Percentiles rank a stretch among this genome's conserved stretches.
Evolutionary conservation across 2,329 filamentous ascomycete species (phyloP).

Genomic region (Fusarium caatingaense): DNA sequence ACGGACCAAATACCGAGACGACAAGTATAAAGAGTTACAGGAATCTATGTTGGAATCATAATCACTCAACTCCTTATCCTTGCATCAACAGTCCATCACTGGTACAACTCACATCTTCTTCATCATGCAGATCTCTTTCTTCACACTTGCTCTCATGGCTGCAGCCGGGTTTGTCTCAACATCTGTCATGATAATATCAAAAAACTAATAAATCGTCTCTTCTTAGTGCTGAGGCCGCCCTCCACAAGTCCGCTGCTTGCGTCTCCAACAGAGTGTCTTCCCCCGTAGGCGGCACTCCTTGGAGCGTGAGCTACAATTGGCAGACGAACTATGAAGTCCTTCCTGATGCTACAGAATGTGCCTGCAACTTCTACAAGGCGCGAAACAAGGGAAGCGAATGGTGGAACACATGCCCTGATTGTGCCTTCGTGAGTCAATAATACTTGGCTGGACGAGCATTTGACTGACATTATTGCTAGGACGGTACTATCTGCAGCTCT

Average conservation of each 20-base stretch:
- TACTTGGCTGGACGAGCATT: too few relatives aligned
- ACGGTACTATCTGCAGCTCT: neutral
- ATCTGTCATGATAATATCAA: too few relatives aligned
- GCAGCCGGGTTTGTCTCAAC: neutral
- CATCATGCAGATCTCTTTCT: neutral
- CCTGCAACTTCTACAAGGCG: neutral
- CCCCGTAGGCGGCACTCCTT: neutral
- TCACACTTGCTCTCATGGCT: neutral
- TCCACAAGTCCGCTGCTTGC: neutral
- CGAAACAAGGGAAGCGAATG: neutral
- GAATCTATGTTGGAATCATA: neutral
- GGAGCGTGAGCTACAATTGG: conserved; percentile 1
- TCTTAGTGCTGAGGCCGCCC: neutral
- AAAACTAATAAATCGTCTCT: neutral
- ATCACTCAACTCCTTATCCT: too few relatives aligned
- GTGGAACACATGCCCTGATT: neutral
- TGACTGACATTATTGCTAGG: neutral
- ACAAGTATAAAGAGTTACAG: neutral
- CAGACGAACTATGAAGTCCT: neutral
- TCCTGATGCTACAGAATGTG: neutral
- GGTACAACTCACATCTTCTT: neutral
- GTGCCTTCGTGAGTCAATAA: neutral
- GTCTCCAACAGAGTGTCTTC: neutral
- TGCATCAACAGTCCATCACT: neutral
- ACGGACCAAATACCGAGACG: neutral